These are phyloP conservation scores for Combretum micranthum DNA, from an alignment of 345 rosid genomes.

Conservation along the genomic window DNA sequence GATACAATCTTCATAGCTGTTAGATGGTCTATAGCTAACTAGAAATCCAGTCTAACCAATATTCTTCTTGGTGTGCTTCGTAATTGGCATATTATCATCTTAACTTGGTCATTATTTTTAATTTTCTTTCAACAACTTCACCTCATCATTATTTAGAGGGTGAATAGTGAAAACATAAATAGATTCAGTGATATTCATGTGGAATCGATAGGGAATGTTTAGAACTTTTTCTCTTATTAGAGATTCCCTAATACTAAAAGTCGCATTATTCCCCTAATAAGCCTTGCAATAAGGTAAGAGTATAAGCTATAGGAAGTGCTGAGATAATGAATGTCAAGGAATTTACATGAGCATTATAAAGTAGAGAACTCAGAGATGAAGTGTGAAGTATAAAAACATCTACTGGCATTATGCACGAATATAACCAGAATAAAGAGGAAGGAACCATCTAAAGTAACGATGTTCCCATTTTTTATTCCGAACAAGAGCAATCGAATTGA, in stretches of 20 bases:
- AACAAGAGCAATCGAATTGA: too few relatives aligned
- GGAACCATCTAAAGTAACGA: too few relatives aligned
- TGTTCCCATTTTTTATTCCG: too few relatives aligned
- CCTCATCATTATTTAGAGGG: neutral
- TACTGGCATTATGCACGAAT: too few relatives aligned
- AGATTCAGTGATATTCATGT: conserved; percentile 9
- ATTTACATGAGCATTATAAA: conserved; percentile 77
- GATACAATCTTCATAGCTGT: conserved; percentile 1
- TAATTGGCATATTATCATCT: conserved; percentile 7
- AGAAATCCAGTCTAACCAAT: conserved; percentile 7
- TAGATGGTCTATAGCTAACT: neutral
- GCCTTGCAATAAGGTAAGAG: conserved; percentile 35
- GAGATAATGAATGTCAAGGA: conserved; percentile 91
- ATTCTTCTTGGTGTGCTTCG: neutral
- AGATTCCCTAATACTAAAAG: neutral
- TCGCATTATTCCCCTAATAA: conserved; percentile 1
- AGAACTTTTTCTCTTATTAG: conserved; percentile 12
- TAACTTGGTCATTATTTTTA: conserved; percentile 8
- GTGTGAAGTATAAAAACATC: too few relatives aligned
- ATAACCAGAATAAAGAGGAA: too few relatives aligned
- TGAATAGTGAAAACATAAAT: conserved; percentile 11
- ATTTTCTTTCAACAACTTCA: conserved; percentile 14
- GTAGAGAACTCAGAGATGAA: too few relatives aligned
- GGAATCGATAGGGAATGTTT: conserved; percentile 7
- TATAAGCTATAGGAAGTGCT: conserved; percentile 81